Percentiles rank a stretch among this genome's conserved stretches.
Evolutionary conservation across 192 early-diverging fungal genomes (phyloP).

Genomic region (Entophlyctis helioformis): DNA sequence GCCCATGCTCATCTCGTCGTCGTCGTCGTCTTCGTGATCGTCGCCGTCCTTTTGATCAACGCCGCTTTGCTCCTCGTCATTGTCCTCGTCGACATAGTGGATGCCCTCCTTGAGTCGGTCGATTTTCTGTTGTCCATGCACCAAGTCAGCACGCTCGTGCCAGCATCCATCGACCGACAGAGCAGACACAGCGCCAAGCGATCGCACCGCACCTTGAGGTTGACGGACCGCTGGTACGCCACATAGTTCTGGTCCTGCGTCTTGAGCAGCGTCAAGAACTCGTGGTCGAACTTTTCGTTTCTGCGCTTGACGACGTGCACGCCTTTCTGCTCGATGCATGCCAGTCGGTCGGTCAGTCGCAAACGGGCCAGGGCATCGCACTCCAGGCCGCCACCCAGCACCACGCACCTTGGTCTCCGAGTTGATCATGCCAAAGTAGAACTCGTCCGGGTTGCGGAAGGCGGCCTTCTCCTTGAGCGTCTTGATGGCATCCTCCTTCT

Average conservation of each 20-base stretch:
- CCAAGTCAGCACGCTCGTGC: no score
- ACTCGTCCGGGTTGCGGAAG: slow-evolving; percentile 90
- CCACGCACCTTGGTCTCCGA: slow-evolving; percentile 56
- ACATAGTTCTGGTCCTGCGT: slow-evolving; percentile 91
- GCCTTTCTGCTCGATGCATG: slow-evolving; percentile 33
- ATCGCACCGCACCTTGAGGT: slow-evolving; percentile 55
- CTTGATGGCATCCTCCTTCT: slow-evolving; percentile 77
- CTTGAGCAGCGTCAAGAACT: slow-evolving; percentile 71
- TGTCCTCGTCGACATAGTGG: slow-evolving; percentile 48
- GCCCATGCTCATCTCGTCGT: slow-evolving; percentile 12
- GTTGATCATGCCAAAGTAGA: slow-evolving; percentile 96
- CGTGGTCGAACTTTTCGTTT: slow-evolving; percentile 60
- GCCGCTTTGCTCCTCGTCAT: slow-evolving; percentile 9
- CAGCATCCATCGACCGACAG: no score
- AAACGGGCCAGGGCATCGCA: no score
- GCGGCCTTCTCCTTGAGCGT: slow-evolving; percentile 76
- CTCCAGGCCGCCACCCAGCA: not conserved
- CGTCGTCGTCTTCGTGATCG: slow-evolving; percentile 21
- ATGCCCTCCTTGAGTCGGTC: slow-evolving; percentile 59
- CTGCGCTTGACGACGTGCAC: slow-evolving; percentile 57
- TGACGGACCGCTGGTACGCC: slow-evolving; percentile 65
- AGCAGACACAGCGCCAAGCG: no score
- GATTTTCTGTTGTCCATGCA: slow-evolving; percentile 38
- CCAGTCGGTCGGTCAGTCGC: no score
- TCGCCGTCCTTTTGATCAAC: slow-evolving; percentile 17